Evolutionary conservation across 441 rosid species (phyloP).

Genomic region (Croton setiger): DNA sequence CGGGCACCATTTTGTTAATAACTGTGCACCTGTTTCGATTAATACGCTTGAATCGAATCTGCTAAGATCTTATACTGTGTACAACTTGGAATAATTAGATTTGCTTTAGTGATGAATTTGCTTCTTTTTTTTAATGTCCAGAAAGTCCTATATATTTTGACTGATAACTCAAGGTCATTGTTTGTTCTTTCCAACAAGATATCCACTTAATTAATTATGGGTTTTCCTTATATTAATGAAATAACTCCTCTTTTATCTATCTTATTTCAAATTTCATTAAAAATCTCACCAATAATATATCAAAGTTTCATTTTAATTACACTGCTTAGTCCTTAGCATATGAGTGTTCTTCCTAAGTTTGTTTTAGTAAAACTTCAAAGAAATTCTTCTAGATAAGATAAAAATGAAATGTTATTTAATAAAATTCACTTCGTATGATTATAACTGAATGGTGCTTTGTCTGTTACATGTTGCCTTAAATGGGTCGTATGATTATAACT

Average conservation of each 20-base stretch:
- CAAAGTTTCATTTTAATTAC: slow-evolving; percentile 1
- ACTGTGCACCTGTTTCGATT: not conserved
- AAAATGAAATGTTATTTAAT: not conserved
- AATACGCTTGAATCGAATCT: not conserved
- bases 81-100: not conserved
- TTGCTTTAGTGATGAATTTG: not conserved
- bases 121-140: not conserved
- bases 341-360: not conserved
- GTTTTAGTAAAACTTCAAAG: not conserved
- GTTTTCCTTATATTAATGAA: not conserved
- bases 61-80: not conserved
- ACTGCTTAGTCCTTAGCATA: not conserved
- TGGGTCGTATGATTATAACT: not conserved
- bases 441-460: not conserved
- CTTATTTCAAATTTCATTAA: not conserved
- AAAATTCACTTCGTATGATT: not conserved
- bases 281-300: not conserved
- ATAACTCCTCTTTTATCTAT: no score
- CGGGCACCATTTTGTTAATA: not conserved
- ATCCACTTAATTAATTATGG: not conserved
- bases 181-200: not conserved
- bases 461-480: not conserved
- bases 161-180: not conserved
- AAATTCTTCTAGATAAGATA: not conserved
- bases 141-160: not conserved